Conservation (phyloP, 1,139 yeast genomes). For the Scheffersomyces parashehatae region DNA sequence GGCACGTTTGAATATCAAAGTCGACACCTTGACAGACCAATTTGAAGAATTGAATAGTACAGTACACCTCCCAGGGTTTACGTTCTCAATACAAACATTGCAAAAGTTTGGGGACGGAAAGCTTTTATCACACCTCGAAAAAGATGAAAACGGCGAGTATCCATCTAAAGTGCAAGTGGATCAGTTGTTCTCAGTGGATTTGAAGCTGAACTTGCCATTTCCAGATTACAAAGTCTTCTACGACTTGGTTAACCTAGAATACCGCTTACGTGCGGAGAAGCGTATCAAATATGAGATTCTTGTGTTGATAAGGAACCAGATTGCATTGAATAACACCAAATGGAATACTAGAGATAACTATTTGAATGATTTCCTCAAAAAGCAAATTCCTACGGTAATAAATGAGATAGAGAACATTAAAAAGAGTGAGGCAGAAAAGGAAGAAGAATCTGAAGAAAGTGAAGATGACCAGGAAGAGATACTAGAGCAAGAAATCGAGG, state of each 20-base stretch:
- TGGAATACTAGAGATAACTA: slow-evolving; percentile 44
- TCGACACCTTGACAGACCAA: slow-evolving; percentile 22
- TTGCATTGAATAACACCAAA: slow-evolving; percentile 32
- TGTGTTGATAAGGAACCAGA: slow-evolving; percentile 31
- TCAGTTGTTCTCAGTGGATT: slow-evolving; percentile 31
- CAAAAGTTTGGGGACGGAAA: slow-evolving; percentile 22
- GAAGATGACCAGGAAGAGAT: slow-evolving; percentile 13
- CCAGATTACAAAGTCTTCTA: slow-evolving; percentile 34
- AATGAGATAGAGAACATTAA: slow-evolving; percentile 33
- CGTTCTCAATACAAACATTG: slow-evolving; percentile 32
- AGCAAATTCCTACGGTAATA: slow-evolving; percentile 30
- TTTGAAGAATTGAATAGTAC: slow-evolving; percentile 25
- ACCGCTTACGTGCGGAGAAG: slow-evolving; percentile 30
- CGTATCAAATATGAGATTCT: slow-evolving; percentile 40
- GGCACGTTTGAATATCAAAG: slow-evolving; percentile 28
- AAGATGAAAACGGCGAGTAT: slow-evolving; percentile 12
- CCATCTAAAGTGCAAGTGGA: slow-evolving; percentile 20
- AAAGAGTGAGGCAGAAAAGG: slow-evolving; percentile 15
- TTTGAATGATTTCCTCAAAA: slow-evolving; percentile 38
- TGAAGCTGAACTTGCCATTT: slow-evolving; percentile 23
- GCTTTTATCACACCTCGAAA: slow-evolving; percentile 17
- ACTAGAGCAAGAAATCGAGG: slow-evolving; percentile 6
- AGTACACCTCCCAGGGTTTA: slow-evolving; percentile 31
- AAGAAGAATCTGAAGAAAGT: slow-evolving; percentile 19
- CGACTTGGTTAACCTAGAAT: slow-evolving; percentile 36